phyloP scores from a whole-genome alignment of 805 yeast species.

The Ascoidea rubescens region DNA sequence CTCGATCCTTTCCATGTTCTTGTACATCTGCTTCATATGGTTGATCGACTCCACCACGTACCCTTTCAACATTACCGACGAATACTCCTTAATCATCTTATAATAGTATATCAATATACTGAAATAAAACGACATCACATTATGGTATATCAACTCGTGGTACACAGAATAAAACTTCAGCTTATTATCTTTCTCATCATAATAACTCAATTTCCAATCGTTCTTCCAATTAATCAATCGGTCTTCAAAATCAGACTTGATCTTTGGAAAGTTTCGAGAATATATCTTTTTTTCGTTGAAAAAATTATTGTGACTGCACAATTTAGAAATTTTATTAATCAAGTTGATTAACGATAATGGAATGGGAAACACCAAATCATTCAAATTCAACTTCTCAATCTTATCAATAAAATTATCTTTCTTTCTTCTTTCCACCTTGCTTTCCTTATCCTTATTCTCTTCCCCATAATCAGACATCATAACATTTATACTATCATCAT shows the following conservation, averaged over 20 bases:
- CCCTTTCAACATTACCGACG: constrained; percentile 22
- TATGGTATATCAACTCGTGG: constrained; percentile 33
- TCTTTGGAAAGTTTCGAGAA: constrained; percentile 11
- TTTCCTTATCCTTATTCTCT: background rate
- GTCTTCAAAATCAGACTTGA: constrained; percentile 14
- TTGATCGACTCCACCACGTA: constrained; percentile 24
- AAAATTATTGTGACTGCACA: constrained; percentile 24
- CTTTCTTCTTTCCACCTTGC: background rate
- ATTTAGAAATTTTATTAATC: constrained; percentile 26
- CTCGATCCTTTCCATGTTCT: constrained; percentile 18
- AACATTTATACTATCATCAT: background rate
- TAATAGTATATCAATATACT: constrained; percentile 27
- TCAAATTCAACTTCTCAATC: constrained; percentile 30
- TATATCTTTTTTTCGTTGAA: constrained; percentile 16
- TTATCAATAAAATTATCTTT: constrained; percentile 11
- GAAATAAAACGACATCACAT: constrained; percentile 30
- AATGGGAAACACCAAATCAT: constrained; percentile 31
- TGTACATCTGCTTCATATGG: constrained; percentile 27
- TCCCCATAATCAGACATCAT: background rate
- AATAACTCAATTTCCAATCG: constrained; percentile 25
- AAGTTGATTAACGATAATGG: constrained; percentile 28
- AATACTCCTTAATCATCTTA: constrained; percentile 21
- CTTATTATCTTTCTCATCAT: constrained; percentile 1
- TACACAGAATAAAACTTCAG: constrained; percentile 23
- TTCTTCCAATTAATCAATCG: constrained; percentile 23